These are phyloP conservation scores for Clonostachys sp. DNA, from an alignment of 2,329 filamentous ascomycete species.

Conservation along the genomic window DNA sequence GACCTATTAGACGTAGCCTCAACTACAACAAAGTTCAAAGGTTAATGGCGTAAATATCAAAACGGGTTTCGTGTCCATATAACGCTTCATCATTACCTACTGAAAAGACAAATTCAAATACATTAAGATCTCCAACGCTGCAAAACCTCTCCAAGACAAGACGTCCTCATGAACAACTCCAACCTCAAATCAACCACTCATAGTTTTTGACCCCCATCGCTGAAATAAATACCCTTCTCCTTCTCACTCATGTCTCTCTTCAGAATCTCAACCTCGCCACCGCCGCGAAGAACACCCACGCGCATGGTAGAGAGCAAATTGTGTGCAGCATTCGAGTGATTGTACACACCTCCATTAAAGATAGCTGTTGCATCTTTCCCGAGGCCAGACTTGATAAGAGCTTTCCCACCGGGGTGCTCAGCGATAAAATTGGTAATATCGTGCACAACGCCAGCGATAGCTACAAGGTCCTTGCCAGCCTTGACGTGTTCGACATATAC, in stretches of 20 bases:
- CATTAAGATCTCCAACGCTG: too few species aligned
- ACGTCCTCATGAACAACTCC: too few species aligned
- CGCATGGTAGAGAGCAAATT: slow-evolving; percentile 86
- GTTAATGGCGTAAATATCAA: too few species aligned
- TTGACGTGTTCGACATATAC: slow-evolving; percentile 76
- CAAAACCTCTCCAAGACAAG: too few species aligned
- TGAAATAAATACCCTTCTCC: slow-evolving; percentile 76
- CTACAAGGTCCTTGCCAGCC: slow-evolving; percentile 70
- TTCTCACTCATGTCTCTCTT: slow-evolving; percentile 80
- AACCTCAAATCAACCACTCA: too few species aligned
- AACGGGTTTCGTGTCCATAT: too few species aligned
- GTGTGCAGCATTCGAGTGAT: slow-evolving; percentile 86
- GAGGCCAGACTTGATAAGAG: slow-evolving; percentile 75
- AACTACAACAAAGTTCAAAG: too few species aligned
- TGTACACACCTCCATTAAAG: slow-evolving; percentile 89
- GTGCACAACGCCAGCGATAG: slow-evolving; percentile 80
- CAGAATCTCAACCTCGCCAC: slow-evolving; percentile 90
- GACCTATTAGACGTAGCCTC: too few species aligned
- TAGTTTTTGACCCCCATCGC: slow-evolving; percentile 44
- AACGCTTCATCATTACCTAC: too few species aligned
- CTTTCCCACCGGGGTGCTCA: slow-evolving; percentile 86
- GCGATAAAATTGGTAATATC: slow-evolving; percentile 82
- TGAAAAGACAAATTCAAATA: too few species aligned
- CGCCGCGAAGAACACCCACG: slow-evolving; percentile 79
- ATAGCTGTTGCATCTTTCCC: slow-evolving; percentile 87